phyloP scores from a whole-genome alignment of 352 stramenopile species.

The Globisporangium cystogenes region DNA sequence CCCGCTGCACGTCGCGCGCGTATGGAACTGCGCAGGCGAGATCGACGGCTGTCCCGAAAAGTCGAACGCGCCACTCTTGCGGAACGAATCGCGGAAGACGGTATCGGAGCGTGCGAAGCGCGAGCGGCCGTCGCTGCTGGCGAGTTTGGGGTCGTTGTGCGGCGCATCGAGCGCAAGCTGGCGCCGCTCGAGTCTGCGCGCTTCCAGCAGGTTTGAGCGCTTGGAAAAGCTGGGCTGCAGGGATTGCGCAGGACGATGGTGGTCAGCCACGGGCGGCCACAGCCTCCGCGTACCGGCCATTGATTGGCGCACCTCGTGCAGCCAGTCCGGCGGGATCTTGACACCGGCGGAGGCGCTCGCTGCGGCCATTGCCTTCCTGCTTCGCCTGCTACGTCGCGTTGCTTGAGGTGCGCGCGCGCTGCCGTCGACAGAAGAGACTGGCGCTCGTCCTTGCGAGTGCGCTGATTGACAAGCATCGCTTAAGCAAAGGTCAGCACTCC shows the following conservation, averaged over 20 bases:
- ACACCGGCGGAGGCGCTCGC: slow-evolving; percentile 9
- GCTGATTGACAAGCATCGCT: too few relatives aligned
- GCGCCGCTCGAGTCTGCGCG: slow-evolving; percentile 32
- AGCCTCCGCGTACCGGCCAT: neutral
- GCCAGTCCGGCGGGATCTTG: slow-evolving; percentile 54
- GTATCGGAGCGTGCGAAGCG: slow-evolving; percentile 38
- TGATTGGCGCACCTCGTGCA: slow-evolving; percentile 24
- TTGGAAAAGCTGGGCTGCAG: slow-evolving; percentile 31
- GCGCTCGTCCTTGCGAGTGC: too few relatives aligned
- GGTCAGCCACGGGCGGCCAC: too few relatives aligned
- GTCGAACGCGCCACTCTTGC: slow-evolving; percentile 41
- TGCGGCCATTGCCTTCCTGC: slow-evolving; percentile 1
- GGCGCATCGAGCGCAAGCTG: slow-evolving; percentile 20
- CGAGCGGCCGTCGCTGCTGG: slow-evolving; percentile 8
- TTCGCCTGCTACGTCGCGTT: neutral
- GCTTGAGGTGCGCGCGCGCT: neutral
- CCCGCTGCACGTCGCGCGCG: slow-evolving; percentile 27
- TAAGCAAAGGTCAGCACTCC: too few relatives aligned
- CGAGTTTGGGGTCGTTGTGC: neutral
- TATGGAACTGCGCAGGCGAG: slow-evolving; percentile 27
- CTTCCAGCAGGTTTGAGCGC: slow-evolving; percentile 41
- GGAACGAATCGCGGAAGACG: slow-evolving; percentile 44
- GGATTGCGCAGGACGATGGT: neutral
- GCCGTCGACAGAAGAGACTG: neutral
- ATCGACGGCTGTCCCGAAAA: slow-evolving; percentile 16